Percentiles rank a stretch among this genome's conserved stretches.
Evolutionary conservation across 441 rosid genomes (phyloP).

Genomic region (Metrosideros polymorpha): DNA sequence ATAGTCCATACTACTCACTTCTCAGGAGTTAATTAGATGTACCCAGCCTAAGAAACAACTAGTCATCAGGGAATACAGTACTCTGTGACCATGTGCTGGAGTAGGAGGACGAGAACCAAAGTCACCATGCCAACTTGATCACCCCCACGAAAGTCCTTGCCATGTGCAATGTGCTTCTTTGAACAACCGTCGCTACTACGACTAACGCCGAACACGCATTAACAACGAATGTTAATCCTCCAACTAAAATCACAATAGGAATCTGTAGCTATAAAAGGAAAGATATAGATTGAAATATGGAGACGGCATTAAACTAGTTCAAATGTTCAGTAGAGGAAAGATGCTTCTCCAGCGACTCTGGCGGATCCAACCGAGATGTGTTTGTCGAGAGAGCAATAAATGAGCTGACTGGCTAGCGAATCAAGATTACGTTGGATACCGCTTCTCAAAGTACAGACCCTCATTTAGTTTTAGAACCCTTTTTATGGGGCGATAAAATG

Average conservation of each 20-base stretch:
- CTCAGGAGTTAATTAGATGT: neutral
- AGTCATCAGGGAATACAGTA: neutral
- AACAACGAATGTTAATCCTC: neutral
- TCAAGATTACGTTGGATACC: neutral
- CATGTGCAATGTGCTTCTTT: neutral
- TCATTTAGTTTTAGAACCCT: neutral
- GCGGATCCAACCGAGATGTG: neutral
- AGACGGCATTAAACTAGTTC: neutral
- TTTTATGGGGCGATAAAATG: neutral
- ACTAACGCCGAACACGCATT: neutral
- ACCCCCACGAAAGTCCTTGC: neutral
- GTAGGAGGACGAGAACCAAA: neutral
- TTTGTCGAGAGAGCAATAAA: neutral
- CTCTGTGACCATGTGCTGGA: neutral
- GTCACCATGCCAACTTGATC: neutral
- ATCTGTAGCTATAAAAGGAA: neutral
- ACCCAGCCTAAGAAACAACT: neutral
- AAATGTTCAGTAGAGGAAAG: neutral
- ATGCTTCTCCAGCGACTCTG: neutral
- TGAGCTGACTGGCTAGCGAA: neutral
- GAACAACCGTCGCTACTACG: neutral
- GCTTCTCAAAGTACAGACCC: neutral
- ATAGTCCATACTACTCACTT: neutral
- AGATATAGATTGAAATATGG: neutral
- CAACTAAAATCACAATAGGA: neutral